Evolutionary conservation across 2,329 filamentous ascomycete species (phyloP), one percentile per base, ranked within the genome.

Genomic region (Fusarium floridanum): DNA sequence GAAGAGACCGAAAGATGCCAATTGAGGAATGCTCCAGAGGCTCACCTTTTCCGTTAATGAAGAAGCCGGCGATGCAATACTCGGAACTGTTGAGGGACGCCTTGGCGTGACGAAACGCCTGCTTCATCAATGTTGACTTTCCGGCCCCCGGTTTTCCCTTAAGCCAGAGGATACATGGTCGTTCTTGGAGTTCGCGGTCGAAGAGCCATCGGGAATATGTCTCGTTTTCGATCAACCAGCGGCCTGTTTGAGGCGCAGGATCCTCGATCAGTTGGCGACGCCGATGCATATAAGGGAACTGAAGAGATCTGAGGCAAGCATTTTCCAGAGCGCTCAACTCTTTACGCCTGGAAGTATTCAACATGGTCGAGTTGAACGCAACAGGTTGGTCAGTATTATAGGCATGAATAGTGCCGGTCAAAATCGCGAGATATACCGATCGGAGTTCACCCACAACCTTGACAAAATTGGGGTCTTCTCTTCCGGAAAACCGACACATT

Each of bases 381-480:
- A 14, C 41, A 22, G 41, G 11, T 5, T 32, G 8, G 29, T 24
- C 2, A 27, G 14, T 29, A 29, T 29, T 29, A 29, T 29, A 9
- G 27, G 8, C 27, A 29, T 29, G 27, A 29, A 9, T 9, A 29
- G 27, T 29, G 27, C 27, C 27, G 27, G 27, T 20, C 2, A 34
- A 17, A 12, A 67, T 67, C 1, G 66, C 50, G 0, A 3, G 11
- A 27, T 72, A 74, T 1, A 70, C 39, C 0, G 36, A 22, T 2
- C 22, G 39, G n/a, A 74, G 24, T n/a, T 74, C 73, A 0, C 68
- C 65, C 1, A 32, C 55, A 3, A 76, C 39, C n/a, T 72, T 76
- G n/a, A 39, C 43, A 7, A 53, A 76, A 11, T 76, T 76, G 0
- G 66, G 63, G 12, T 76, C 73, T 0, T 56, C 9, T 1, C 27